A percentile compares a stretch with the other conserved stretches of the same genome.
These are phyloP conservation scores for Termitomyces bulborhizus DNA, from an alignment of 768 basidiomycete species.

Conservation along the genomic window DNA sequence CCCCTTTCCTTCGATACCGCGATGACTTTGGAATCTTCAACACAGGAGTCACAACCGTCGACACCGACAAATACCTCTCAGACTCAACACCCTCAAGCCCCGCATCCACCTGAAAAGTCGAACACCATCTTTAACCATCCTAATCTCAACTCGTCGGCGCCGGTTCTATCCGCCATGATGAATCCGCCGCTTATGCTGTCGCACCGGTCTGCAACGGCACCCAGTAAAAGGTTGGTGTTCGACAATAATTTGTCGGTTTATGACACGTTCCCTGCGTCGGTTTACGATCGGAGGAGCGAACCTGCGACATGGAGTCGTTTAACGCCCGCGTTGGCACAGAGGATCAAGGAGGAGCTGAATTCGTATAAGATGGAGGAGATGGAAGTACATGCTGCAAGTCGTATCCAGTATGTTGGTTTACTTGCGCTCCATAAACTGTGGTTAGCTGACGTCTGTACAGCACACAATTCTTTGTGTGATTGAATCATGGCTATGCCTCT, in stretches of 20 bases:
- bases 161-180: conserved; percentile 63
- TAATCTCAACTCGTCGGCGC: conserved; percentile 84
- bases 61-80: conserved; percentile 21
- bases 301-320: conserved; percentile 96
- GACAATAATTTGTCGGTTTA: conserved; percentile 92
- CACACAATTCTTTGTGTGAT: conserved; percentile 86
- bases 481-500: conserved; percentile 12
- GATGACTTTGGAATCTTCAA: conserved; percentile 24
- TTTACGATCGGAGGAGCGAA: conserved; percentile 94
- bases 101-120: conserved; percentile 38
- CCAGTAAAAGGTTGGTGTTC: conserved; percentile 74
- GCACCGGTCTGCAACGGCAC: conserved; percentile 67
- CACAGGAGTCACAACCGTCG: conserved; percentile 31
- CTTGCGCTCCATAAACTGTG: not conserved
- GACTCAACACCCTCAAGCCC: conserved; percentile 20
- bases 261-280: conserved; percentile 87
- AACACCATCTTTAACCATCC: conserved; percentile 72
- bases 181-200: conserved; percentile 46
- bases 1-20: conserved; percentile 54
- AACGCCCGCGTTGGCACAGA: conserved; percentile 90
- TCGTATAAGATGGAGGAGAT: conserved; percentile 99
- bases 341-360: conserved; percentile 97
- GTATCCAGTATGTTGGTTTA: conserved; percentile 67
- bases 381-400: conserved; percentile 93
- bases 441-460: conserved; percentile 28